Conservation (phyloP, 495 filamentous ascomycete species). For the Pyrenula aspistea region DNA sequence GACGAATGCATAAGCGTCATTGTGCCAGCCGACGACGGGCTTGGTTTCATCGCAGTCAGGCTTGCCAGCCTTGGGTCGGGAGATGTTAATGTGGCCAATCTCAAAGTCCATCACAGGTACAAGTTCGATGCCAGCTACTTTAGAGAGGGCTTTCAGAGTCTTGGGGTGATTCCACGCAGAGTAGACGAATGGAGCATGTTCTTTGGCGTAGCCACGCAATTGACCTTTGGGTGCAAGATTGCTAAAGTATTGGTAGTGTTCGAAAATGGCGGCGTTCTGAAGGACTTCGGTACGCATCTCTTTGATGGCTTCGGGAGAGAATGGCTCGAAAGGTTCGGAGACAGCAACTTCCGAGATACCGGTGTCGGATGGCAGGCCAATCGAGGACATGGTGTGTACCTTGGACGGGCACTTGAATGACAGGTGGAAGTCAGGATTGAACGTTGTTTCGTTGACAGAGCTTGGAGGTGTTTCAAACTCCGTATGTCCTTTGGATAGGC, state of each 20-base stretch:
- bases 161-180: constrained; percentile 58
- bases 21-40: constrained; percentile 61
- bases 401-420: constrained; percentile 36
- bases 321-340: constrained; percentile 63
- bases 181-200: constrained; percentile 59
- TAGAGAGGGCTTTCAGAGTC: constrained; percentile 51
- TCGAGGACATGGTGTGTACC: constrained; percentile 46
- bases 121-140: constrained; percentile 60
- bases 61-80: constrained; percentile 38
- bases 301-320: constrained; percentile 51
- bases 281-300: constrained; percentile 57
- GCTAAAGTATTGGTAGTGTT: constrained; percentile 51
- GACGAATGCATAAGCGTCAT: constrained; percentile 64
- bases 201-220: constrained; percentile 51
- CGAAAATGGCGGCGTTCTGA: constrained; percentile 41
- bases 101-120: constrained; percentile 61
- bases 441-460: too few relatives aligned
- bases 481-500: too few relatives aligned
- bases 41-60: constrained; percentile 44
- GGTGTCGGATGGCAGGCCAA: constrained; percentile 38
- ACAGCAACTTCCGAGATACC: constrained; percentile 57
- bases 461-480: too few relatives aligned
- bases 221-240: constrained; percentile 49
- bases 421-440: constrained; percentile 44
- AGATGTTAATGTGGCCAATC: constrained; percentile 63